These are phyloP conservation scores for Paraphoma sp. DNA, from an alignment of 2,329 filamentous ascomycete genomes.

Conservation along the genomic window DNA sequence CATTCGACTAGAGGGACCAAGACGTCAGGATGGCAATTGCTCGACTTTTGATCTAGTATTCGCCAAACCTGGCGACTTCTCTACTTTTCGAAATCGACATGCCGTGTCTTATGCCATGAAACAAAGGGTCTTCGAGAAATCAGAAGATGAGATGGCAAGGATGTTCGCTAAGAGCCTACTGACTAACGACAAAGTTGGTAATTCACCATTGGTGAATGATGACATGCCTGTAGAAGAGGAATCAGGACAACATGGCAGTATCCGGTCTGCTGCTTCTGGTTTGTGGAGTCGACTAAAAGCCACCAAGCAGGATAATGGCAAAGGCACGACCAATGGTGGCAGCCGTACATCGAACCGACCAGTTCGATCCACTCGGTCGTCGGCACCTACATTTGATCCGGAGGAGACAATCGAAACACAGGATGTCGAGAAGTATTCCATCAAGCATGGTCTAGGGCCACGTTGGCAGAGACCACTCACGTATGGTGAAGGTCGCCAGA, in stretches of 20 bases:
- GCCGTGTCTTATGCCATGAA: not conserved
- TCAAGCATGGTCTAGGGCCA: constrained; percentile 30
- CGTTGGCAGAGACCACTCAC: constrained; percentile 60
- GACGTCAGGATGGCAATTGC: constrained; percentile 4
- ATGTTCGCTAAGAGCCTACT: constrained; percentile 19
- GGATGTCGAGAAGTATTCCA: constrained; percentile 24
- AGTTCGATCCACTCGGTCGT: constrained; percentile 3
- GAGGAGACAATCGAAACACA: not conserved
- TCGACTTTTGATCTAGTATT: constrained; percentile 33
- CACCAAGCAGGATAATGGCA: not conserved
- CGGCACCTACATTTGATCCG: constrained; percentile 1
- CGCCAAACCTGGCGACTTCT: constrained; percentile 9
- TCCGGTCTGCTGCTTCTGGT: not conserved
- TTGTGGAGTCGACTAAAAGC: not conserved
- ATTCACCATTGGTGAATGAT: constrained; percentile 4
- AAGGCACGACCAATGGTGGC: not conserved
- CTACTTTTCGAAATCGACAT: constrained; percentile 11
- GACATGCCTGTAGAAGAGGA: not conserved
- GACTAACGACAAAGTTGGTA: constrained; percentile 18
- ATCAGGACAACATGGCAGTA: not conserved
- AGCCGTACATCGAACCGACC: not conserved
- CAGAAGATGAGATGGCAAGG: constrained; percentile 9
- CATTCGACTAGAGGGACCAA: constrained; percentile 28
- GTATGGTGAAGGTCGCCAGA: constrained; percentile 66
- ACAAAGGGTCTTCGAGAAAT: not conserved